Evolutionary conservation across 177 flowering plant genomes (phyloP).

Genomic region (Vitis hybrid): DNA sequence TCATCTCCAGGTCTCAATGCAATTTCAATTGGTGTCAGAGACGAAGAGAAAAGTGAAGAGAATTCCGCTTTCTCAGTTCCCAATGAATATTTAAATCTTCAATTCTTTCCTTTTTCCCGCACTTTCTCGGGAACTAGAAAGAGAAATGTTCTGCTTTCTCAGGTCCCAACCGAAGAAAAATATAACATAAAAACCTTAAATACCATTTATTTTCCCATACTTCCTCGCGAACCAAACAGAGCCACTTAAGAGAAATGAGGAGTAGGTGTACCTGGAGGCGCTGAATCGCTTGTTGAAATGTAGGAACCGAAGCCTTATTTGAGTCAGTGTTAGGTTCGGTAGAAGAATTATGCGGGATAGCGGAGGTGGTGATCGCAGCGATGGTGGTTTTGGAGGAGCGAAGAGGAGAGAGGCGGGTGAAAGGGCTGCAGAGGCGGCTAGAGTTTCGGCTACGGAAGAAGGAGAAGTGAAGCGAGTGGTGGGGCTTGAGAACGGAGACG

Average conservation of each 20-base stretch:
- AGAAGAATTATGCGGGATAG: constrained; percentile 19
- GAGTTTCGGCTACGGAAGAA: constrained; percentile 27
- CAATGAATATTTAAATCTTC: no score
- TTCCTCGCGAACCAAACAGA: no score
- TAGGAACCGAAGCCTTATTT: constrained; percentile 44
- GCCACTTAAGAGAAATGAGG: neutral
- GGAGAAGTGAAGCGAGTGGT: constrained; percentile 23
- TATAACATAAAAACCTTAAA: no score
- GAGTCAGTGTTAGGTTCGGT: constrained; percentile 12
- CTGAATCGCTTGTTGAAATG: constrained; percentile 95
- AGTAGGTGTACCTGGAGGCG: constrained; percentile 73
- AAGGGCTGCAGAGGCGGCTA: constrained; percentile 16
- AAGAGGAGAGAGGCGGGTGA: constrained; percentile 12
- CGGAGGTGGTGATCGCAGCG: constrained; percentile 30
- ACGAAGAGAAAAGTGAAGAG: no score
- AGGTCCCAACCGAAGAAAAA: no score
- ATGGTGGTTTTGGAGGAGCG: constrained; percentile 17
- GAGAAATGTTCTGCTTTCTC: no score
- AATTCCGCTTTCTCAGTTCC: no score
- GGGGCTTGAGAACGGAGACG: constrained; percentile 48
- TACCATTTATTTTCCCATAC: no score
- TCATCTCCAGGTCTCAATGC: no score
- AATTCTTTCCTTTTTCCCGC: no score
- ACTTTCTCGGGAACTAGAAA: no score
- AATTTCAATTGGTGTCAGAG: no score